Base-by-base conservation (phyloP, 2,329 filamentous ascomycete genomes). In the Pezicula radicicola region DNA sequence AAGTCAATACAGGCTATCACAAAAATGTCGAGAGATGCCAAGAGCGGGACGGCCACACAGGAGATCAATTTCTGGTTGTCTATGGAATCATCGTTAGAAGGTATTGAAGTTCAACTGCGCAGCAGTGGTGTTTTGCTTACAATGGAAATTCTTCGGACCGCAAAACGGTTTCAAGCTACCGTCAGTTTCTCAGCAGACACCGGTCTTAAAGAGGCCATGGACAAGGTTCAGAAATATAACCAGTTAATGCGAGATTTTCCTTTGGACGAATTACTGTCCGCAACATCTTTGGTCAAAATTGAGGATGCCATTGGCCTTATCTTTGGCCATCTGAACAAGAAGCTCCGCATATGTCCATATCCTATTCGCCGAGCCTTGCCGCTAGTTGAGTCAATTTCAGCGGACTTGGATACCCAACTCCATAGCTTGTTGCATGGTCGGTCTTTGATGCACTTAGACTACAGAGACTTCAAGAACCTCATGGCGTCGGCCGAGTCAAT, bases 1-100 rank as follows among this genome's bases (percentile, higher is more conserved):
- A 96, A 96, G 74, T 96, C 93, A 10, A 99, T 99, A 59, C 93
- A 97, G 69, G 87, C 88, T 45, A 95, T 97, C 61, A 99, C 94
- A 37, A 95, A 95, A 72, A 88, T 96, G 76, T 90, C 91, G 39
- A 85, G 91, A 64, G 94, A 99, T 63, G 85, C 90, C 1, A 75
- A 77, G 4, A 81, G 64, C 76, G 79, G 85, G 30, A 96, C 91
- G 19, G 94, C 94, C 30, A 93, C 90, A 51, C 94, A 97, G 69
- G 94, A 99, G 70, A 96, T 99, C 70, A 97, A 97, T 70, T 99
- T 99, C 67, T 99, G 94, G 94, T 72, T 99, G 47, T 95, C 91
- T 2, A 96, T 99, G 89, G 95, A 99, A 70, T 88, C 87, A 15
- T 90, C 92, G 4, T 73, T 99, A 57, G 92, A 97, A 68, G 88